Evolutionary conservation across 164 flowering plant species (phyloP), one percentile per base, ranked within the genome.

Genomic region (Stephania japonica): DNA sequence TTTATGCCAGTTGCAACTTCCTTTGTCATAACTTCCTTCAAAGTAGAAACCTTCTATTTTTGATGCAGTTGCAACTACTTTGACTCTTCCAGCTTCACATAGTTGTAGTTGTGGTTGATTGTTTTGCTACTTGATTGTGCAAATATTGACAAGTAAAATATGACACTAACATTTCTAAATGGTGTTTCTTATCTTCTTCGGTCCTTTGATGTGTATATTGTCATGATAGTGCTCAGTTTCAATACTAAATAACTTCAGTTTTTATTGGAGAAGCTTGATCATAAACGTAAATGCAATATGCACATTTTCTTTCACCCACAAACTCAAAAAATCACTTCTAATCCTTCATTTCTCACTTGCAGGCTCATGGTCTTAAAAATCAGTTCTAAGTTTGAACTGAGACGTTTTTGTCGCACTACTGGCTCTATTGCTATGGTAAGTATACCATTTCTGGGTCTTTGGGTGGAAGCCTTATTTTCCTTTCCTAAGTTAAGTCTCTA

Each of bases 341-440:
- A 69, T 72, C 50, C 49, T 64, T 5, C 18, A 69, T 3, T 61
- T 74, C 56, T 72, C 78, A 65, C 26, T 79, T 81, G 72, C 85
- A 95, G 99, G 85, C 88, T 95, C 62, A 90, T 95, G 99, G 99
- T 95, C 41, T 75, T 95, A 75, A 95, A 93, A 81, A 88, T 95
- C 72, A 88, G 93, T 82, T 95, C 99, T 44, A 95, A 95, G 75
- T 95, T 95, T 86, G 99, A 95, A 82, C 75, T 95, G 44, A 73
- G 99, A 19, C 84, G 99, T 67, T 91, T 95, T 82, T 95, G 98
- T 82, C 92, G 99, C 26, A 95, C 99, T 59, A 90, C 97, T 72
- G 98, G 99, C 67, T 79, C 97, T 74, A 84, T 90, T 76, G 96
- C 94, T 42, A 77, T 90, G 73, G 99, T 92, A 82, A 84, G 91